Conservation (phyloP, 305 asterid genomes). For the Fraxinus baroniana region DNA sequence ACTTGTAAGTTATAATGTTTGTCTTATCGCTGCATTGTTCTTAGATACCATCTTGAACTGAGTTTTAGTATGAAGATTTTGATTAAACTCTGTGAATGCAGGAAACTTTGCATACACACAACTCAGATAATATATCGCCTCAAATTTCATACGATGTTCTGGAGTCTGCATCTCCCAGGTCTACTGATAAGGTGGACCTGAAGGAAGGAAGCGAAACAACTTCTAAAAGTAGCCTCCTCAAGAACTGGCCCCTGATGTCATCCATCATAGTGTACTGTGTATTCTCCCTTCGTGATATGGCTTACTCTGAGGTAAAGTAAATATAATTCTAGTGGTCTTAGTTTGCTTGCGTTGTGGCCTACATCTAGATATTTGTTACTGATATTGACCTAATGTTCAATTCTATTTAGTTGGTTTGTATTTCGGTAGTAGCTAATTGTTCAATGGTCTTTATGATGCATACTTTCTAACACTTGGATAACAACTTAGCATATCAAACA, state of each 20-base stretch:
- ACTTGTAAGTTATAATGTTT: background rate
- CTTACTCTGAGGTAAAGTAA: slow-evolving; percentile 74
- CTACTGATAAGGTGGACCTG: slow-evolving; percentile 18
- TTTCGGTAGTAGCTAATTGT: background rate
- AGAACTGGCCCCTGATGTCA: slow-evolving; percentile 97
- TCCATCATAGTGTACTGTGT: slow-evolving; percentile 73
- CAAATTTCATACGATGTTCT: slow-evolving; percentile 39
- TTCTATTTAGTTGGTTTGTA: background rate
- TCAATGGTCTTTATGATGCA: background rate
- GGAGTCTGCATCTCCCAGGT: slow-evolving; percentile 45
- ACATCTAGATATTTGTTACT: background rate
- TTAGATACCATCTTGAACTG: background rate
- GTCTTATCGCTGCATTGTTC: background rate
- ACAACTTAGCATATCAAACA: background rate
- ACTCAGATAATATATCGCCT: slow-evolving; percentile 23
- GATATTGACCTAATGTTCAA: background rate
- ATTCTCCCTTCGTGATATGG: slow-evolving; percentile 95
- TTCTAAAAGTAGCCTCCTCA: slow-evolving; percentile 49
- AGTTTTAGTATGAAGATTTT: background rate
- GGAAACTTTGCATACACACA: slow-evolving; percentile 80
- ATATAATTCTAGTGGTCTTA: background rate
- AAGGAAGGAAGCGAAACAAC: slow-evolving; percentile 16
- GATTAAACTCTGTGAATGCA: slow-evolving; percentile 33
- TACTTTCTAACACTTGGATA: background rate
- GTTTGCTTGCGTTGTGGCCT: background rate